Evolutionary conservation across 352 stramenopile species (phyloP).

Genomic region (Globisporangium irregulare): DNA sequence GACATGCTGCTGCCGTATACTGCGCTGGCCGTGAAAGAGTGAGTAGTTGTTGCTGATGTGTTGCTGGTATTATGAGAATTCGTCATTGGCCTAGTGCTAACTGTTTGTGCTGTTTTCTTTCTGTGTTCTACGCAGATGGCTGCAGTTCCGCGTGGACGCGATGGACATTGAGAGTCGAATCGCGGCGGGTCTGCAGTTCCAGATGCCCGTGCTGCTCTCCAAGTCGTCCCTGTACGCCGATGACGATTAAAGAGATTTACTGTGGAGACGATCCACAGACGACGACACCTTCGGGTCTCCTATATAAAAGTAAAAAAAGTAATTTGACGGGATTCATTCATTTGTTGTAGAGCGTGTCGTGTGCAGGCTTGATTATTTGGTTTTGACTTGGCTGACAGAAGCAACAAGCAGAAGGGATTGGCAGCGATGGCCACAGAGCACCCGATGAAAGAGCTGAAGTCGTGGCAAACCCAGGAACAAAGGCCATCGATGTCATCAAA

Average conservation of each 20-base stretch:
- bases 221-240: slow-evolving; percentile 87
- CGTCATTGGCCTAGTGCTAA: slow-evolving; percentile 14
- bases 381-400: no score
- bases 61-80: neutral
- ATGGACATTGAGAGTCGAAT: slow-evolving; percentile 87
- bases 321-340: no score
- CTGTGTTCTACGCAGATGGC: slow-evolving; percentile 44
- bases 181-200: slow-evolving; percentile 67
- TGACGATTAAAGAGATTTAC: slow-evolving; percentile 56
- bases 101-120: slow-evolving; percentile 1
- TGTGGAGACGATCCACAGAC: no score
- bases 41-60: slow-evolving; percentile 23
- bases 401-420: no score
- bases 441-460: no score
- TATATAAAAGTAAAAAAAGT: no score
- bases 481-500: no score
- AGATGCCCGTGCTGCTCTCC: slow-evolving; percentile 82
- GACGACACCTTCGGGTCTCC: no score
- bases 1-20: slow-evolving; percentile 76
- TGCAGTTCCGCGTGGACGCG: slow-evolving; percentile 80
- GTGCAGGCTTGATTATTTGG: no score
- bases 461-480: no score
- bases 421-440: no score
- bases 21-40: slow-evolving; percentile 86
- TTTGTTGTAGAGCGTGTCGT: no score